A percentile compares a stretch with the other conserved stretches of the same genome.
phyloP scores from a whole-genome alignment of 352 stramenopile species.

The Phytopythium vexans region DNA sequence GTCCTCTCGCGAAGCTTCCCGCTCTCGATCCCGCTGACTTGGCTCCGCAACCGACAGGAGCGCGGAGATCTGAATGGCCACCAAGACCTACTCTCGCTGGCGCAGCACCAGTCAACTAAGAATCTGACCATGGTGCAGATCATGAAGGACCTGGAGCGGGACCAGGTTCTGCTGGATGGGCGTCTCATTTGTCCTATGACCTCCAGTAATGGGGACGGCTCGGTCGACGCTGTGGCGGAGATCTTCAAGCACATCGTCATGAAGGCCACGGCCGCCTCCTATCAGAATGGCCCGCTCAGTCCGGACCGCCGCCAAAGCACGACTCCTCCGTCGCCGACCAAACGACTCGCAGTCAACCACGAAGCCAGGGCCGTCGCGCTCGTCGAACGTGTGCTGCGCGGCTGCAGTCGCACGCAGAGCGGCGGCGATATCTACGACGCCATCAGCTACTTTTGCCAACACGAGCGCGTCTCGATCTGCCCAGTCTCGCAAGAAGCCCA shows the following conservation, averaged over 20 bases:
- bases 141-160: slow-evolving; percentile 71
- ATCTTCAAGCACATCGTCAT: slow-evolving; percentile 61
- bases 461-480: slow-evolving; percentile 57
- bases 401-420: slow-evolving; percentile 69
- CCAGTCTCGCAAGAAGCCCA: slow-evolving; percentile 61
- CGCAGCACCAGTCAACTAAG: slow-evolving; percentile 44
- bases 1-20: slow-evolving; percentile 41
- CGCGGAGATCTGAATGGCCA: slow-evolving; percentile 21
- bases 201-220: slow-evolving; percentile 7
- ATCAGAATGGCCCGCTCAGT: slow-evolving; percentile 15
- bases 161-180: slow-evolving; percentile 60
- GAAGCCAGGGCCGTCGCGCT: slow-evolving; percentile 64
- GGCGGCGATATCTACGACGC: slow-evolving; percentile 81
- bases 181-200: slow-evolving; percentile 29
- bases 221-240: slow-evolving; percentile 41
- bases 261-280: slow-evolving; percentile 33
- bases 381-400: slow-evolving; percentile 65
- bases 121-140: slow-evolving; percentile 79
- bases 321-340: slow-evolving; percentile 20
- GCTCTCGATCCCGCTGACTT: slow-evolving; percentile 50
- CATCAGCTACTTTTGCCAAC: slow-evolving; percentile 70
- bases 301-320: slow-evolving; percentile 2
- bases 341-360: slow-evolving; percentile 31
- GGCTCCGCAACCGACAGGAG: slow-evolving; percentile 61
- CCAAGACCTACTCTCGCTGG: slow-evolving; percentile 12